These are phyloP conservation scores for Fusarium sp. DNA, from an alignment of 2,329 filamentous ascomycete genomes.

Conservation along the genomic window DNA sequence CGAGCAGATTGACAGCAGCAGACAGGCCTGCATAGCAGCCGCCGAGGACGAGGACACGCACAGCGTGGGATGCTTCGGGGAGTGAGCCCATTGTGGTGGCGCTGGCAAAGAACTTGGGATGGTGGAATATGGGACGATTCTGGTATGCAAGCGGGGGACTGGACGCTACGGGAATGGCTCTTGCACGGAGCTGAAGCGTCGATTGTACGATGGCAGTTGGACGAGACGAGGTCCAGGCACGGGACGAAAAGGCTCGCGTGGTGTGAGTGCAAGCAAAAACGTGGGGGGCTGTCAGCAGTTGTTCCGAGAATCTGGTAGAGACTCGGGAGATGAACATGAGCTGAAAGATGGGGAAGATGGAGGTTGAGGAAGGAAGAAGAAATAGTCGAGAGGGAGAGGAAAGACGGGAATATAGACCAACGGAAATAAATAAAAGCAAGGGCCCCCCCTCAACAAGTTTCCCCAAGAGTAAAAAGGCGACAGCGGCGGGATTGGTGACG, in stretches of 20 bases:
- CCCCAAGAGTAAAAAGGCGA: background rate
- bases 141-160: slow-evolving; percentile 3
- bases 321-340: slow-evolving; percentile 35
- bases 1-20: slow-evolving; percentile 73
- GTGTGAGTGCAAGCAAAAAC: slow-evolving; percentile 1
- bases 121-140: slow-evolving; percentile 10
- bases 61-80: slow-evolving; percentile 46
- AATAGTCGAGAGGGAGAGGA: slow-evolving; percentile 3
- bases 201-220: slow-evolving; percentile 9
- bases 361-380: background rate
- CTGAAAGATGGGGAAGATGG: slow-evolving; percentile 13
- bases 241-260: slow-evolving; percentile 9
- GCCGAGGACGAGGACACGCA: slow-evolving; percentile 73
- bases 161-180: slow-evolving; percentile 3
- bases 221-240: slow-evolving; percentile 9
- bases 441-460: background rate
- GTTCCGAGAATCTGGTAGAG: slow-evolving; percentile 28
- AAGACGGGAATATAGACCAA: slow-evolving; percentile 17
- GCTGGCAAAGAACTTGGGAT: slow-evolving; percentile 19
- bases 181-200: slow-evolving; percentile 8
- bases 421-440: slow-evolving; percentile 22
- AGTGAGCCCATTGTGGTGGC: slow-evolving; percentile 46
- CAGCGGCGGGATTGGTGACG: slow-evolving; percentile 12
- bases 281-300: slow-evolving; percentile 21
- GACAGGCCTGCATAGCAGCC: slow-evolving; percentile 79